A percentile compares a stretch with the other conserved stretches of the same genome.
Evolutionary conservation across 306 rosid genomes (phyloP).

Genomic region (Quercus variabilis): DNA sequence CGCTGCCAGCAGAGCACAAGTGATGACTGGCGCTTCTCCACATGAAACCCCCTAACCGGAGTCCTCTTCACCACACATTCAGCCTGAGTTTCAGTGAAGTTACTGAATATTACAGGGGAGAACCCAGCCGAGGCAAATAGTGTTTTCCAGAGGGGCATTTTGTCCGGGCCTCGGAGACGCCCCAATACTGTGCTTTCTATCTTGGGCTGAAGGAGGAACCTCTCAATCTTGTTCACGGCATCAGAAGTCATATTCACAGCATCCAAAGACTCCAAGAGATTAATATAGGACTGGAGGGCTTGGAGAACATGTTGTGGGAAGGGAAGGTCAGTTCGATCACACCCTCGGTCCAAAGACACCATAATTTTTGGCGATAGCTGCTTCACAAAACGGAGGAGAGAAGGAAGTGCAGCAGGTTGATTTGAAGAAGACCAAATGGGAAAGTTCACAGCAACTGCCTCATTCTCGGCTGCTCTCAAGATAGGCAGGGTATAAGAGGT

Average conservation of each 20-base stretch:
- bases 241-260: slow-evolving; percentile 63
- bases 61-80: slow-evolving; percentile 81
- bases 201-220: slow-evolving; percentile 66
- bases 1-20: slow-evolving; percentile 81
- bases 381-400: slow-evolving; percentile 67
- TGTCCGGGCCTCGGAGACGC: slow-evolving; percentile 39
- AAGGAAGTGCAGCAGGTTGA: slow-evolving; percentile 43
- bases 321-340: slow-evolving; percentile 58
- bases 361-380: slow-evolving; percentile 73
- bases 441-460: slow-evolving; percentile 72
- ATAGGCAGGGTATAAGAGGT: slow-evolving; percentile 61
- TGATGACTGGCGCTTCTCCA: slow-evolving; percentile 71
- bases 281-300: slow-evolving; percentile 51
- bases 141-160: slow-evolving; percentile 54
- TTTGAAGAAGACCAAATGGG: slow-evolving; percentile 54
- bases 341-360: slow-evolving; percentile 64
- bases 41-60: slow-evolving; percentile 68
- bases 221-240: slow-evolving; percentile 66
- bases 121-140: slow-evolving; percentile 63
- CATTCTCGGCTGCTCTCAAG: slow-evolving; percentile 34
- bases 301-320: slow-evolving; percentile 58
- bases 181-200: slow-evolving; percentile 61
- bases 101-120: slow-evolving; percentile 68
- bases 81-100: slow-evolving; percentile 82
- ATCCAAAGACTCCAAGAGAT: slow-evolving; percentile 74